A percentile compares a stretch with the other conserved stretches of the same genome.
Conservation (phyloP, 345 rosid genomes). For the Lenwebbia sp. region DNA sequence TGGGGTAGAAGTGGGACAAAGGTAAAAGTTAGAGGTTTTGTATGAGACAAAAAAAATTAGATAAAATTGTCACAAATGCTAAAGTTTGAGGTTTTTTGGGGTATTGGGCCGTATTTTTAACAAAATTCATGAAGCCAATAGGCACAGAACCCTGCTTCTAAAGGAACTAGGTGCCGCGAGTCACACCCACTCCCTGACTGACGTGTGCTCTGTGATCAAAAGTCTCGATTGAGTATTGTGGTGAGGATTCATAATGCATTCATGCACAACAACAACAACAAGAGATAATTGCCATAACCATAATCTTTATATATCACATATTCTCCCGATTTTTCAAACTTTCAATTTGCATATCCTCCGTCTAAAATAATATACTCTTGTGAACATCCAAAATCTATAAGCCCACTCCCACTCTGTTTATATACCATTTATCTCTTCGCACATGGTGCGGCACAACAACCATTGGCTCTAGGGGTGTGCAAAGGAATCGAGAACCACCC, state of each 20-base stretch:
- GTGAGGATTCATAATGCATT: not conserved
- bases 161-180: too few species aligned
- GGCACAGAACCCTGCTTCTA: too few species aligned
- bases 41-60: too few species aligned
- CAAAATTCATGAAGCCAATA: not conserved
- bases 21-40: too few species aligned
- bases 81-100: too few species aligned
- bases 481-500: too few species aligned
- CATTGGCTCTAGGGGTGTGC: too few species aligned
- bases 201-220: not conserved
- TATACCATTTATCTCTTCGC: not conserved
- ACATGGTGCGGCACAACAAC: fast-evolving
- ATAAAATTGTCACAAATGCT: too few species aligned
- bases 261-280: not conserved
- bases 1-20: too few species aligned
- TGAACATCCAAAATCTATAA: not conserved
- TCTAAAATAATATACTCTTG: not conserved
- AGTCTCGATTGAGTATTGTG: too few species aligned
- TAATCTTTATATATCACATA: not conserved
- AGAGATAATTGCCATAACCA: not conserved
- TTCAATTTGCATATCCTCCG: not conserved
- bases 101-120: too few species aligned
- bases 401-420: not conserved
- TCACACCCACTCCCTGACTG: not conserved
- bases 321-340: not conserved